phyloP scores from a whole-genome alignment of 192 early-diverging fungal genomes.

The Coemansia sp. region DNA sequence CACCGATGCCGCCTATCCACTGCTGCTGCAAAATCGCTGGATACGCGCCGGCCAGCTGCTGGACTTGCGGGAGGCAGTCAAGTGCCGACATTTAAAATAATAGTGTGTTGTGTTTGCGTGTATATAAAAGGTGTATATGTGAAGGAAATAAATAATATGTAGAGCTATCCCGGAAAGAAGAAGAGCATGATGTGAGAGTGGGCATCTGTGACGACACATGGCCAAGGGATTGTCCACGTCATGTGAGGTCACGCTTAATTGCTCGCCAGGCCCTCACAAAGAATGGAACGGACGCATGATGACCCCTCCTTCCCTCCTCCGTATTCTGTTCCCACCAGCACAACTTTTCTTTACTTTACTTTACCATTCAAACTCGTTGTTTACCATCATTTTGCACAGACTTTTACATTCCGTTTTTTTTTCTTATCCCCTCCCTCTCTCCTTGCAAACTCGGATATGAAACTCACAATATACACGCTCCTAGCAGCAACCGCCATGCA shows the following conservation, averaged over 20 bases:
- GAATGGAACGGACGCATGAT: background rate
- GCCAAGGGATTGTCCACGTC: conserved; percentile 1
- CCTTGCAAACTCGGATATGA: conserved; percentile 16
- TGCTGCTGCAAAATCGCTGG: conserved; percentile 32
- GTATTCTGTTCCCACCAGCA: background rate
- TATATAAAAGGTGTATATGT: background rate
- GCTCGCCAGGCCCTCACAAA: background rate
- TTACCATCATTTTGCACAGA: background rate
- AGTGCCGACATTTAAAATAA: conserved; percentile 14
- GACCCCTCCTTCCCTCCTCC: background rate
- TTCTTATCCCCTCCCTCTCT: background rate
- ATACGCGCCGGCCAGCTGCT: conserved; percentile 39
- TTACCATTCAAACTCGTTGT: background rate
- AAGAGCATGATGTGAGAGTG: background rate
- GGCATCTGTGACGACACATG: background rate
- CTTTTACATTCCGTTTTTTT: background rate
- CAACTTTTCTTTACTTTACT: background rate
- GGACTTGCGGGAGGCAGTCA: conserved; percentile 25
- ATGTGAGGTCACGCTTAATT: conserved; percentile 8
- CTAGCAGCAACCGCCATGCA: conserved; percentile 22
- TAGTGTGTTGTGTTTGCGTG: background rate
- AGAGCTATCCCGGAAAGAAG: background rate
- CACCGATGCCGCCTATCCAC: conserved; percentile 32
- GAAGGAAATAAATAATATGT: background rate
- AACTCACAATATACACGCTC: conserved; percentile 1